phyloP scores from a whole-genome alignment of 352 stramenopile species.

The Lagenidium giganteum region DNA sequence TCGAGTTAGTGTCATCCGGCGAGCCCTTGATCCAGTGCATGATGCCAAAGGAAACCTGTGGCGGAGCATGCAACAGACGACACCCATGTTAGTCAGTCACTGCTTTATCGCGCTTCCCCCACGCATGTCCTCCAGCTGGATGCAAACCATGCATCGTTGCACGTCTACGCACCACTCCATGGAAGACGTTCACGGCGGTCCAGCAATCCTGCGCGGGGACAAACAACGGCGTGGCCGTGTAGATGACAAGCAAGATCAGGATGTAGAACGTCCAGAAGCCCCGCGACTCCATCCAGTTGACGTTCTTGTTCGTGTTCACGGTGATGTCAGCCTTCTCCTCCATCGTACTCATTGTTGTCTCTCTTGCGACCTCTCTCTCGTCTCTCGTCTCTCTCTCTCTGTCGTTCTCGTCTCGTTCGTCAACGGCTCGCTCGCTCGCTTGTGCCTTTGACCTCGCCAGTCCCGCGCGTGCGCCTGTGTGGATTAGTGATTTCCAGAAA shows the following conservation, averaged over 20 bases:
- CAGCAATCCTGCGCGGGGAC: conserved; percentile 64
- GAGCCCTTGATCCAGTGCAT: conserved; percentile 96
- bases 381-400: too few species aligned
- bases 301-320: conserved; percentile 86
- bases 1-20: conserved; percentile 84
- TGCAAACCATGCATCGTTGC: background rate
- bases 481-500: too few species aligned
- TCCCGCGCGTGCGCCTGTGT: too few species aligned
- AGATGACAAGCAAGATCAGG: conserved; percentile 66
- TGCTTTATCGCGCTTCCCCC: background rate
- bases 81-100: background rate
- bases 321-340: conserved; percentile 19
- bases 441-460: too few species aligned
- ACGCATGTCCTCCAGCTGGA: background rate
- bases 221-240: conserved; percentile 75
- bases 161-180: conserved; percentile 63
- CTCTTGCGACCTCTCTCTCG: too few species aligned
- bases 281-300: conserved; percentile 88
- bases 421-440: too few species aligned
- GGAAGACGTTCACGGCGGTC: conserved; percentile 83
- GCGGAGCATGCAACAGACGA: background rate
- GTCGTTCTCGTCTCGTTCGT: too few species aligned
- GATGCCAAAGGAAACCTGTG: conserved; percentile 87
- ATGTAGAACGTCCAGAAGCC: conserved; percentile 88
- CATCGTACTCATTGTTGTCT: conserved; percentile 10